Base-by-base conservation (phyloP, 108 stramenopile genomes). In the Schizochytrium sp. region DNA sequence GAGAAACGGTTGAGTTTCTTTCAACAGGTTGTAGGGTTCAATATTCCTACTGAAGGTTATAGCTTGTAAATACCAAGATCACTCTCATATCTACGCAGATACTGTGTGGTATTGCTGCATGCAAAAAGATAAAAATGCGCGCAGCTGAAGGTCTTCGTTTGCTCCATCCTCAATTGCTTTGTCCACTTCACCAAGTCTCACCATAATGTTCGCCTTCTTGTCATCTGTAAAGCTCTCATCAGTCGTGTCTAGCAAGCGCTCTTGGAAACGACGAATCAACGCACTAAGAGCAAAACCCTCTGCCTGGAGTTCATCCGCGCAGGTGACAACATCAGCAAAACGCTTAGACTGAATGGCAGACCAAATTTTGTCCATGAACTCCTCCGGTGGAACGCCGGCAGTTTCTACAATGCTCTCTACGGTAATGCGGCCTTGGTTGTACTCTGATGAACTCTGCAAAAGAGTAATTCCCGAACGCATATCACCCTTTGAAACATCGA, bases 391-490 rank as follows among this genome's bases (percentile, higher is more conserved):
- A 7, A 61, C 87, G 0, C 94, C 94, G 3, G 87, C 55, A 19
- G 88, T 88, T 47, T 93, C 93, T 38, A 90, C 72, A 40, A 92
- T 89, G 28, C 61, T 87, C 3, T 91, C 95, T 3, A 72, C 61
- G 17, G 50, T 44, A 28, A 72, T 38, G 17, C 57, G 49, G 2
- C 72, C 53, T 41, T 92, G 90, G 55, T 95, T 93, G 87, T 93
- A 92, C 61, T 97, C 92, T 92, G 97, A 95, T 13, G 95, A 96
- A 73, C 95, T 96, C 89, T 99, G 99, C 61, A 99, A 92, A 4
- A 95, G 95, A 38, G 97, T 98, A 53, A 99, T 98, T 45, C 98
- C 99, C 76, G 96, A 94, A 87, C 99, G 92, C 98, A 99, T 98
- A 91, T 99, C 99, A 46, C 97, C 97, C 69, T 95, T 92, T 53